Conservation (phyloP, 257 asterid genomes). For the Fraxinus cuspidata region DNA sequence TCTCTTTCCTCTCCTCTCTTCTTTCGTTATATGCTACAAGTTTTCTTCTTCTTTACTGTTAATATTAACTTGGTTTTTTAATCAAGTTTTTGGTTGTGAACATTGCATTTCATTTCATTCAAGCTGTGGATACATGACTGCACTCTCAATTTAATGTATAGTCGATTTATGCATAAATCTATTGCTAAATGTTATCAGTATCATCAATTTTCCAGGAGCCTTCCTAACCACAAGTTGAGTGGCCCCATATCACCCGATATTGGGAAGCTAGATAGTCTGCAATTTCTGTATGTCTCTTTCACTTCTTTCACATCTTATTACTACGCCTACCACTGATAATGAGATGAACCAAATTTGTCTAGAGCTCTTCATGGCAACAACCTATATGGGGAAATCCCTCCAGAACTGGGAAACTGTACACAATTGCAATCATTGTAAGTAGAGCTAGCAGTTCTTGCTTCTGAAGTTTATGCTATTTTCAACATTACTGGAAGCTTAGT, state of each 20-base stretch:
- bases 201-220: slow-evolving; percentile 67
- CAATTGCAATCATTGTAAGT: slow-evolving; percentile 85
- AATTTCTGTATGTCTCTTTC: slow-evolving; percentile 67
- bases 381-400: slow-evolving; percentile 83
- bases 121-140: background rate
- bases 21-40: background rate
- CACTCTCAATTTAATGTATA: background rate
- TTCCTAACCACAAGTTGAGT: slow-evolving; percentile 82
- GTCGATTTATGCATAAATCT: slow-evolving; percentile 15
- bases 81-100: background rate
- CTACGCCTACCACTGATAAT: slow-evolving; percentile 28
- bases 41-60: slow-evolving; percentile 9
- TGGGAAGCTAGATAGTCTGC: slow-evolving; percentile 82
- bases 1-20: slow-evolving; percentile 19
- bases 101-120: background rate
- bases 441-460: slow-evolving; percentile 13
- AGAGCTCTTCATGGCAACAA: slow-evolving; percentile 92
- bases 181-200: slow-evolving; percentile 20
- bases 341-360: slow-evolving; percentile 30
- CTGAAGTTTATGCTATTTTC: slow-evolving; percentile 19
- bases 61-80: slow-evolving; percentile 6
- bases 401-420: slow-evolving; percentile 87
- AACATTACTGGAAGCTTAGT: slow-evolving; percentile 16
- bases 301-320: slow-evolving; percentile 25
- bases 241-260: slow-evolving; percentile 84